Evolutionary conservation across 106 monocot genomes (phyloP).

Genomic region (Posidonia australis): DNA sequence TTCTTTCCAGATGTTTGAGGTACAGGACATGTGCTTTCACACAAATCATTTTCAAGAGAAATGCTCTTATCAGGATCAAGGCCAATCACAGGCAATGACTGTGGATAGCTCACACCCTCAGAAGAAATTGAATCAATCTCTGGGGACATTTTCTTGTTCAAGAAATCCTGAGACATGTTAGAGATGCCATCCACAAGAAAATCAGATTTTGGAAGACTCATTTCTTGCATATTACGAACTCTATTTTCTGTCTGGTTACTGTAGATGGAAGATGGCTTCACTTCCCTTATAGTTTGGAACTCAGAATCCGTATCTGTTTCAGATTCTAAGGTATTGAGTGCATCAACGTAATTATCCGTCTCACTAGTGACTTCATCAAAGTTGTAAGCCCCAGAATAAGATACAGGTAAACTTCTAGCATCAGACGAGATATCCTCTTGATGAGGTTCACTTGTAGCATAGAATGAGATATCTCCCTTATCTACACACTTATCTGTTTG

Average conservation of each 20-base stretch:
- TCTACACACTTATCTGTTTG: constrained; percentile 66
- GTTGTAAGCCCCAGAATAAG: constrained; percentile 13
- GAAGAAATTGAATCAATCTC: constrained; percentile 6
- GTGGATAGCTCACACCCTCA: constrained; percentile 4
- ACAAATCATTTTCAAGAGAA: constrained; percentile 12
- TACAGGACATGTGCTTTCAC: constrained; percentile 1
- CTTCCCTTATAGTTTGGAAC: constrained; percentile 41
- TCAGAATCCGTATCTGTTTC: constrained; percentile 55
- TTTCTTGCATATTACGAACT: not conserved
- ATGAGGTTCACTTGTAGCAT: not conserved
- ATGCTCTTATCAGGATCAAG: not conserved
- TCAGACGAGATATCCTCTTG: constrained; percentile 21
- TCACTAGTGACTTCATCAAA: constrained; percentile 46
- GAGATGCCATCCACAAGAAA: constrained; percentile 17
- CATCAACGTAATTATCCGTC: constrained; percentile 69
- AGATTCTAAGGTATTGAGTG: constrained; percentile 53
- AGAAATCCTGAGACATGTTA: constrained; percentile 7
- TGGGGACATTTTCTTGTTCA: constrained; percentile 10
- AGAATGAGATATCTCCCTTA: constrained; percentile 18
- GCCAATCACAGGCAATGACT: constrained; percentile 1
- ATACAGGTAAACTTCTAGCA: constrained; percentile 7
- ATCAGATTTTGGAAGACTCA: constrained; percentile 9
- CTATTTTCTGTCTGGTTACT: constrained; percentile 15
- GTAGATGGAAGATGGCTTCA: constrained; percentile 16
- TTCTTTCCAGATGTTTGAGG: not conserved